A percentile compares a stretch with the other conserved stretches of the same genome.
These are phyloP conservation scores for Aschersonia sp. DNA, from an alignment of 2,329 filamentous ascomycete genomes.

Conservation along the genomic window DNA sequence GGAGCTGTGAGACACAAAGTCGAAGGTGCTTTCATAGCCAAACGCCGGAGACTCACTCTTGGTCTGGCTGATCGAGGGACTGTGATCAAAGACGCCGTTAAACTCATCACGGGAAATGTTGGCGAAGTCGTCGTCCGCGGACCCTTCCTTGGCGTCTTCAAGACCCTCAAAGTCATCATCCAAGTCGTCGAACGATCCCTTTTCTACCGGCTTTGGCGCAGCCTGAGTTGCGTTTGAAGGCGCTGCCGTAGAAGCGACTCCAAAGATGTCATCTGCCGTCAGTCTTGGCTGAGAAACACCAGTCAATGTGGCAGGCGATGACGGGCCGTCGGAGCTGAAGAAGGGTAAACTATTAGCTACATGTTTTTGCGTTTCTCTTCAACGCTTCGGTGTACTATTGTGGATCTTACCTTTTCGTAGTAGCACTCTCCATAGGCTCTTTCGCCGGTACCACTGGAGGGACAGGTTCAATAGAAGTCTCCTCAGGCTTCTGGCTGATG, in stretches of 20 bases:
- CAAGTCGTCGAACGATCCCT: slow-evolving; percentile 56
- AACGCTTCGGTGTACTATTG: too few relatives aligned
- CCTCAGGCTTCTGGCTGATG: slow-evolving; percentile 1
- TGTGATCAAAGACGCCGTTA: slow-evolving; percentile 68
- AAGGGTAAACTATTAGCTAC: not conserved
- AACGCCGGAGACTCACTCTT: slow-evolving; percentile 41
- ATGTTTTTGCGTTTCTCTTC: too few relatives aligned
- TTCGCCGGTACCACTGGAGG: slow-evolving; percentile 11
- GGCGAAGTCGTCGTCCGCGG: slow-evolving; percentile 66
- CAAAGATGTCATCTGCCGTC: slow-evolving; percentile 26
- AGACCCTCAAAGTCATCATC: slow-evolving; percentile 73
- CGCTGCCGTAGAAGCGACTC: slow-evolving; percentile 13
- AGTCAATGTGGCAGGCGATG: slow-evolving; percentile 17
- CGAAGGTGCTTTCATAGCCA: slow-evolving; percentile 41
- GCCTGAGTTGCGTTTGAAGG: not conserved
- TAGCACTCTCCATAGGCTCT: slow-evolving; percentile 9
- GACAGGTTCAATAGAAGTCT: too few relatives aligned
- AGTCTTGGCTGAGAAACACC: slow-evolving; percentile 16
- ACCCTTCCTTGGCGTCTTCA: slow-evolving; percentile 71
- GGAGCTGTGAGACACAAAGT: slow-evolving; percentile 33
- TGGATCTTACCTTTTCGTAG: slow-evolving; percentile 11
- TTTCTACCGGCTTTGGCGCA: slow-evolving; percentile 16
- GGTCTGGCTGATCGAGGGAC: slow-evolving; percentile 36
- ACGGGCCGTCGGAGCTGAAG: slow-evolving; percentile 14
- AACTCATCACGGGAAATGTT: slow-evolving; percentile 66